Base-by-base conservation (phyloP, 2,329 filamentous ascomycete genomes). In the Ophiosphaerella herpotricha region DNA sequence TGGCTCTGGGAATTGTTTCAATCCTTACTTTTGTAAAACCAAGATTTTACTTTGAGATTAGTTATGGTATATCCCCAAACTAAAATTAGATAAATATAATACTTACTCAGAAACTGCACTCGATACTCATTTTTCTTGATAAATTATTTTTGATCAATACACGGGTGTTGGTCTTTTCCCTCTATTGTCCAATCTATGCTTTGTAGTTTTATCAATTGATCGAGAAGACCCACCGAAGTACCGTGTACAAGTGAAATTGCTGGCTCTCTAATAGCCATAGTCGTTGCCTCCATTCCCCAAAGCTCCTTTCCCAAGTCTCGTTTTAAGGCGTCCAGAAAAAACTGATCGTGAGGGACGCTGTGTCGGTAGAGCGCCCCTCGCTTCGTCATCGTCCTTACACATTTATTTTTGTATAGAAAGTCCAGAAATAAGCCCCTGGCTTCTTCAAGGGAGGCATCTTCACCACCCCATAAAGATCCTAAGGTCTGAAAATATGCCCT, bases 361-460 rank as follows among this genome's bases (percentile, higher is more conserved):
- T 97, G 99, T 94, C 94, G 99, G 80, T 97, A 99, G 71, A 99
- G 99, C 60, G 99, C 94, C 82, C 99, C 99, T 73, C 99, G 94
- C 83, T 99, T 99, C 86, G 99, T 77, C 99, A 94, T 33, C 18
- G 94, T 99, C 64, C 94, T 88, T 65, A 99, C 99, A 83, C 94
- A 99, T 81, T 99, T 99, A 84, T 99, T 99, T 84, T 99, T 99
- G 85, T 99, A 99, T 38, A 99, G 82, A 75, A 97, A 99, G 77
- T 99, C 94, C 54, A 99, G 84, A 78, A 99, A 99, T 2, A 90
- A 88, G 78, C 93, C 97, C 83, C 99, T 99, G 48, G 94, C 94
- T 80, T 99, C 94, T 78, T 99, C 94, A 53, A 99, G 85, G 35
- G 94, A 97, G 40, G 94, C 94, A 80, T 99, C 94, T 66, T 93